Conservation (phyloP, 805 yeast genomes). For the Yamadazyma phyllophila region DNA sequence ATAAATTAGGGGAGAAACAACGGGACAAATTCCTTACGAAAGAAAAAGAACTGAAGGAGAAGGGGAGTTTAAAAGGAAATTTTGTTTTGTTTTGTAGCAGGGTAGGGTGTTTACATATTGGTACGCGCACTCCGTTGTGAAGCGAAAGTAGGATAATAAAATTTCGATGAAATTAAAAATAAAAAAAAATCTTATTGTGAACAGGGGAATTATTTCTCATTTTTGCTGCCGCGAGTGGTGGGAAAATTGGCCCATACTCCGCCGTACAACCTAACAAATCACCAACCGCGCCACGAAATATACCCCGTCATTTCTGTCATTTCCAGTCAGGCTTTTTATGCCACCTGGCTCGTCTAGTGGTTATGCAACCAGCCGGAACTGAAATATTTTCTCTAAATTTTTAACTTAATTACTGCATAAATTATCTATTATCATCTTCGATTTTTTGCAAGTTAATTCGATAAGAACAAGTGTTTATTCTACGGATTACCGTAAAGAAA, state of each 20-base stretch:
- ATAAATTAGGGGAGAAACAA: not conserved
- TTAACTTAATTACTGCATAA: not conserved
- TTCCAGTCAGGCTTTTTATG: not conserved
- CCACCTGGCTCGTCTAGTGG: not conserved
- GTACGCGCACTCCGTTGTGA: conserved; percentile 5
- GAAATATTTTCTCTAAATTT: not conserved
- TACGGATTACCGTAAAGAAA: too few species aligned
- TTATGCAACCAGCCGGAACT: not conserved
- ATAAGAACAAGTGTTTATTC: too few species aligned
- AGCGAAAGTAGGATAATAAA: not conserved
- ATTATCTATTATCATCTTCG: too few species aligned
- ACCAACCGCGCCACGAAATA: too few species aligned
- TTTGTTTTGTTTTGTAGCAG: conserved; percentile 3
- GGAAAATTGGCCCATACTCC: not conserved
- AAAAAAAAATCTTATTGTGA: not conserved
- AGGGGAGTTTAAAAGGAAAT: not conserved
- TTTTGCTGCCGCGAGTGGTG: not conserved
- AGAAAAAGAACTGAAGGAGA: not conserved
- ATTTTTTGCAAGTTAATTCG: too few species aligned
- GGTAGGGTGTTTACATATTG: conserved; percentile 5
- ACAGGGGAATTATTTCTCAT: not conserved
- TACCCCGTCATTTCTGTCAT: not conserved
- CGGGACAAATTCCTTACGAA: not conserved
- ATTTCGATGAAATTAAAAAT: not conserved
- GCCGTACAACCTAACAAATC: too few species aligned